Evolutionary conservation across 345 rosid species (phyloP).

Genomic region (Gossypium ekmanianum): DNA sequence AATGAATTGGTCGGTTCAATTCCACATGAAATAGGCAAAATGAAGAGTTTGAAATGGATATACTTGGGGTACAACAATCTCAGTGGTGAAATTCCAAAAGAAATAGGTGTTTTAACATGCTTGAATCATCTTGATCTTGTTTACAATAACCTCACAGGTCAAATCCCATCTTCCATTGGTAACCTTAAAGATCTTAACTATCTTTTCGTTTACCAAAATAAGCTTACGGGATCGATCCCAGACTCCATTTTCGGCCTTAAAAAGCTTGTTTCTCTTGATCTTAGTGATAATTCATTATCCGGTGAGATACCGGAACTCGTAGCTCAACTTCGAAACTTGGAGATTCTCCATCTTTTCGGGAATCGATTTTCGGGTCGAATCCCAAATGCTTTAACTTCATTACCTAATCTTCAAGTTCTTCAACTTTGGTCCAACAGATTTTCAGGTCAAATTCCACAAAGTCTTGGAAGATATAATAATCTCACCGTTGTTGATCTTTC

Average conservation of each 20-base stretch:
- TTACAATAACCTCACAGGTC: constrained; percentile 75
- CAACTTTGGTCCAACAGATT: constrained; percentile 84
- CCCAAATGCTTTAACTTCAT: constrained; percentile 49
- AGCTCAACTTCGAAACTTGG: constrained; percentile 48
- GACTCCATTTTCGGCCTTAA: constrained; percentile 45
- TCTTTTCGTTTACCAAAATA: constrained; percentile 78
- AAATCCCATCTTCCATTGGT: constrained; percentile 61
- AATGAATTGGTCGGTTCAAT: constrained; percentile 66
- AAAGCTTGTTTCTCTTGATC: constrained; percentile 66
- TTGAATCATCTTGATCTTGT: constrained; percentile 82
- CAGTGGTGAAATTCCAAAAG: constrained; percentile 66
- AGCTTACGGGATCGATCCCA: constrained; percentile 61
- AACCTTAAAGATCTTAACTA: constrained; percentile 52
- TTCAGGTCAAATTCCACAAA: constrained; percentile 61
- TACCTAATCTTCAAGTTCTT: constrained; percentile 76
- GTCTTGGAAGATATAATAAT: constrained; percentile 58
- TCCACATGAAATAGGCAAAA: constrained; percentile 43
- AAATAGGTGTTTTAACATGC: constrained; percentile 48
- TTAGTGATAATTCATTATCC: constrained; percentile 64
- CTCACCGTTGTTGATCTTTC: constrained; percentile 83
- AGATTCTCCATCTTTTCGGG: constrained; percentile 84
- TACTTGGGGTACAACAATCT: constrained; percentile 88
- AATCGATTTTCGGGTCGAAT: constrained; percentile 65
- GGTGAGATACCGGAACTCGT: constrained; percentile 71
- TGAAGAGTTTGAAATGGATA: constrained; percentile 68